Conservation (phyloP, 2,329 filamentous ascomycete species). For the Fonsecaea pedrosoi region DNA sequence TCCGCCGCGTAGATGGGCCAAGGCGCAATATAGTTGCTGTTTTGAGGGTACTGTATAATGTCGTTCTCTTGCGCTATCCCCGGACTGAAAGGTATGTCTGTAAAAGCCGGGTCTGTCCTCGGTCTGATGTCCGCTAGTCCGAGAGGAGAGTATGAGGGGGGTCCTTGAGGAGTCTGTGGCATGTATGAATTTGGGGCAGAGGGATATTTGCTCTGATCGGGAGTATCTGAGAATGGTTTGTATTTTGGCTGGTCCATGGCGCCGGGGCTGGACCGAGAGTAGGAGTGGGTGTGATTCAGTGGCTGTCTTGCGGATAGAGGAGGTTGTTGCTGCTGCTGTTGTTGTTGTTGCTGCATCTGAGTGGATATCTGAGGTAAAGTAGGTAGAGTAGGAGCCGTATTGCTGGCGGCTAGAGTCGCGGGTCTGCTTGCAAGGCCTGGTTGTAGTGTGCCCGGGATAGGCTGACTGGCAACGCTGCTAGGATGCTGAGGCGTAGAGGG, state of each 20-base stretch:
- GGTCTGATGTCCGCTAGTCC: slow-evolving; percentile 91
- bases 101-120: slow-evolving; percentile 79
- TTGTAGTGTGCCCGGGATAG: slow-evolving; percentile 67
- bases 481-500: slow-evolving; percentile 59
- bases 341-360: slow-evolving; percentile 46
- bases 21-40: slow-evolving; percentile 90
- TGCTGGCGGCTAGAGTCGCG: slow-evolving; percentile 56
- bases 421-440: slow-evolving; percentile 60
- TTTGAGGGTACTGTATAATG: slow-evolving; percentile 69
- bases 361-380: slow-evolving; percentile 60
- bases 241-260: slow-evolving; percentile 66
- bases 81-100: slow-evolving; percentile 70
- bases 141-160: slow-evolving; percentile 83
- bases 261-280: slow-evolving; percentile 84
- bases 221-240: slow-evolving; percentile 67
- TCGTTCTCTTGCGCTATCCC: slow-evolving; percentile 68
- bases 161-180: slow-evolving; percentile 61
- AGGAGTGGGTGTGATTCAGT: slow-evolving; percentile 72
- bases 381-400: slow-evolving; percentile 65
- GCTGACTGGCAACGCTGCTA: slow-evolving; percentile 45
- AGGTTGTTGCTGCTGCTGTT: slow-evolving; percentile 44
- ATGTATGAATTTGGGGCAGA: slow-evolving; percentile 53
- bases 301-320: slow-evolving; percentile 70
- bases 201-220: slow-evolving; percentile 69
- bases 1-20: slow-evolving; percentile 98